Base-by-base conservation (phyloP, 768 basidiomycete species). In the Sporobolomyces roseus region DNA sequence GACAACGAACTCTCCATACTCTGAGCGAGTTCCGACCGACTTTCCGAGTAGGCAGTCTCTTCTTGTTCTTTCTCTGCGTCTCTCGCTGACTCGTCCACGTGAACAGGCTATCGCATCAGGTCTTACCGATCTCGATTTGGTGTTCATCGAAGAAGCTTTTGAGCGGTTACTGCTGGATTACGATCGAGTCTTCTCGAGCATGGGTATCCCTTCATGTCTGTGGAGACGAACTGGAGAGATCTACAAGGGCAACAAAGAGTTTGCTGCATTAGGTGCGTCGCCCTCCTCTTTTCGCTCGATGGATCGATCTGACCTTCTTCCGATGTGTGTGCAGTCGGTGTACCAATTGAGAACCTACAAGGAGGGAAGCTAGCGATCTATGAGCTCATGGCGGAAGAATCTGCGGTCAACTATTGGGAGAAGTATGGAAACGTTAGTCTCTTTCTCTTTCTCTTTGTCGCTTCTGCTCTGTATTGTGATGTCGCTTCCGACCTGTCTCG, bases 141-240 rank as follows among this genome's bases (percentile, higher is more conserved):
- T 98, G 17, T 94, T 96, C 78, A 93, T 99, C 75, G 94, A 98
- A 78, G 94, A 98, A 79, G 93, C 90, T 0, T 97, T 98, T 75
- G 94, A 99, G 78, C 88, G 93, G 1, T 83, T 97, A 68, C 82
- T 99, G 65, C 85, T 98, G 27, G 93, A 96, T 77, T 97, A 97
- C 71, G 94, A 97, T 77, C 88, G 91, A 33, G 68, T 90, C 19
- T 91, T 91, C 79, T 87, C 88, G 60, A 92, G 91, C 0, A 97
- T 99, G 88, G 93, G 91, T 38, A 92, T 98, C 5, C 94, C 94
- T 0, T 93, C 93, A 0, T 99, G 94, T 73, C 83, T 97, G 9
- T 98, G 94, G 94, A 83, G 93, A 32, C 82, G 94, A 54, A 99
- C 94, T 3, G 94, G 94, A 38, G 93, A 98, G 81, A 98, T 98